These are phyloP conservation scores for Onygena corvina DNA, from an alignment of 2,329 filamentous ascomycete species.

Conservation along the genomic window DNA sequence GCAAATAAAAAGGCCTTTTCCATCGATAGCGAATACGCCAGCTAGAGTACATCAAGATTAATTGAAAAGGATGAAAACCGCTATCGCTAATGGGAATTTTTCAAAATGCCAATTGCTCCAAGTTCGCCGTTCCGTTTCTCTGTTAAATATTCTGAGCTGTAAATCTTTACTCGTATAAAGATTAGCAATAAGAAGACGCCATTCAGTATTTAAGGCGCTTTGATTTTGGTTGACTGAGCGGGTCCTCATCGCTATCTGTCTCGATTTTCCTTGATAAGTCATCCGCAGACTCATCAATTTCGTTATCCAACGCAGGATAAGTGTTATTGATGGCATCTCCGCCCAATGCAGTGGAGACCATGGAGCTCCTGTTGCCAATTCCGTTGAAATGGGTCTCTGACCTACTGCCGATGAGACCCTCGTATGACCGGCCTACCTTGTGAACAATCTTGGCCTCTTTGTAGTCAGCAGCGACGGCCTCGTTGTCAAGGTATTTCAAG, in stretches of 20 bases:
- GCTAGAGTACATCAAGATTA: not conserved
- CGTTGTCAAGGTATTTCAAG: constrained; percentile 35
- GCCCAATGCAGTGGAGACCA: constrained; percentile 29
- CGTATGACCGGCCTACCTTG: constrained; percentile 20
- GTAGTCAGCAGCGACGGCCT: constrained; percentile 18
- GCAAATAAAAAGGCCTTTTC: too few species aligned
- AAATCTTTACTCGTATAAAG: too few species aligned
- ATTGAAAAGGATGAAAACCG: not conserved
- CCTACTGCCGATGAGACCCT: constrained; percentile 15
- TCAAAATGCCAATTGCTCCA: too few species aligned
- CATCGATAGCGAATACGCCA: too few species aligned
- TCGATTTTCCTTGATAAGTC: not conserved
- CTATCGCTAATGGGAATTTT: too few species aligned
- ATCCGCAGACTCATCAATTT: not conserved
- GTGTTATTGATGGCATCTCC: not conserved
- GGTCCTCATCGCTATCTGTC: not conserved
- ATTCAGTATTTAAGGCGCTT: not conserved
- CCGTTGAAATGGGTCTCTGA: constrained; percentile 20
- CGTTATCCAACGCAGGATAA: not conserved
- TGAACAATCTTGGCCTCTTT: constrained; percentile 23
- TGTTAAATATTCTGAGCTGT: too few species aligned
- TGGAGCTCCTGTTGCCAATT: constrained; percentile 29
- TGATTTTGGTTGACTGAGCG: not conserved
- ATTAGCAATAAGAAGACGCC: not conserved
- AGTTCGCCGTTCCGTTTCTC: too few species aligned